Percentiles rank a stretch among this genome's conserved stretches.
Evolutionary conservation across 2,329 filamentous ascomycete species (phyloP).

Genomic region (Didymella pinodella): DNA sequence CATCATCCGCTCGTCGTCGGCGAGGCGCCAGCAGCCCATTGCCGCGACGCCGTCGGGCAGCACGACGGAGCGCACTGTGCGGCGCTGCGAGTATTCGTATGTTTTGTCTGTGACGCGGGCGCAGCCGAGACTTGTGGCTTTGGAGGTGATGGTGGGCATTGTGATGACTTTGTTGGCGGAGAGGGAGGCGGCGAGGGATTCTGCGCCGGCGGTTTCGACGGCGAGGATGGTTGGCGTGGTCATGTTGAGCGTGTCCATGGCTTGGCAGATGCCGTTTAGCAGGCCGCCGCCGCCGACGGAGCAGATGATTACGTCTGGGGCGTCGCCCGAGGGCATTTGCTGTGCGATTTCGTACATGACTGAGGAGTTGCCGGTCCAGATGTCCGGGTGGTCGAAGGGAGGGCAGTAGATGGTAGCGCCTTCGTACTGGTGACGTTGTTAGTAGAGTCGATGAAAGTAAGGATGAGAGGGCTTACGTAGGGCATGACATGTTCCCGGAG

Average conservation of each 20-base stretch:
- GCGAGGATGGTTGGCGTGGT: slow-evolving; percentile 65
- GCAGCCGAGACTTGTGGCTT: slow-evolving; percentile 79
- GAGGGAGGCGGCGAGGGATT: slow-evolving; percentile 72
- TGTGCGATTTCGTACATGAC: slow-evolving; percentile 62
- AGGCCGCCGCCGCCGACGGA: slow-evolving; percentile 83
- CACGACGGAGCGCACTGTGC: slow-evolving; percentile 67
- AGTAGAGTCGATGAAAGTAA: background rate
- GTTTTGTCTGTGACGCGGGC: slow-evolving; percentile 72
- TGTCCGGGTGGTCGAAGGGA: slow-evolving; percentile 72
- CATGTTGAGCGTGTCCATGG: slow-evolving; percentile 61
- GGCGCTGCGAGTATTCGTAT: slow-evolving; percentile 67
- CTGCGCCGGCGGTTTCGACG: slow-evolving; percentile 77
- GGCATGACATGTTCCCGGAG: slow-evolving; percentile 67
- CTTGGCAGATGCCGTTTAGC: slow-evolving; percentile 77
- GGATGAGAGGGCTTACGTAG: slow-evolving; percentile 29
- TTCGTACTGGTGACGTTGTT: slow-evolving; percentile 40
- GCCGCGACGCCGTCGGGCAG: slow-evolving; percentile 81
- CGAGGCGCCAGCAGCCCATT: slow-evolving; percentile 76
- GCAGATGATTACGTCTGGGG: slow-evolving; percentile 75
- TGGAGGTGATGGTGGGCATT: slow-evolving; percentile 74
- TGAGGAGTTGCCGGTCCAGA: slow-evolving; percentile 71
- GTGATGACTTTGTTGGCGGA: slow-evolving; percentile 65
- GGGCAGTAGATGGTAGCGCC: slow-evolving; percentile 66
- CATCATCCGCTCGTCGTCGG: slow-evolving; percentile 81
- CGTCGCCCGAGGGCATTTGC: slow-evolving; percentile 53